Base-by-base conservation (phyloP, 768 basidiomycete species). In the Trametes cubensis region DNA sequence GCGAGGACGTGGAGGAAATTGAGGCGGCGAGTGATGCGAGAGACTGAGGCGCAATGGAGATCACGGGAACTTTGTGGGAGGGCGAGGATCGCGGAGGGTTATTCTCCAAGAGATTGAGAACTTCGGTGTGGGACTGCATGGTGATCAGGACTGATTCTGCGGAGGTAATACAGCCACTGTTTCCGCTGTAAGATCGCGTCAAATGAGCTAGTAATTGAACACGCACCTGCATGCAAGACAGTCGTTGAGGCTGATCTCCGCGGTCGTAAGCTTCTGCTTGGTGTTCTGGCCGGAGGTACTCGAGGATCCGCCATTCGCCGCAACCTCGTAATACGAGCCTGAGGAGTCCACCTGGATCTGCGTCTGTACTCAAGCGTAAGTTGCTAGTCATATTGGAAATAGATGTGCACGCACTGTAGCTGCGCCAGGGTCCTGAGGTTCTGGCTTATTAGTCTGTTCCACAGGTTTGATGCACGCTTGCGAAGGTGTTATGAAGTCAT, bases 401-500 rank as follows among this genome's bases (percentile, higher is more conserved):
- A 6, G n/a, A 15, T n/a, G 56, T 55, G 62, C 69, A 71, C 70
- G 10, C 58, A 83, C 83, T 13, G 78, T 69, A 14, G 83, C 79
- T 25, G 78, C 77, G 6, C 79, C 80, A 0, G 75, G 70, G 25
- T 77, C 78, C 45, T 74, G 73, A 15, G 66, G 52, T 5, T 70
- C 83, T 73, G 77, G 83, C 73, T 70, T 70, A 46, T 83, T 81
- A 10, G 76, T 74, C 61, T 82, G 79, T 67, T 86, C 81, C 23
- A 98, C 94, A 0, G 97, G 96, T 71, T 98, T 97, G 76, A 98
- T 98, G 75, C 97, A 99, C 20, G 91, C 91, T 76, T 98, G 96
- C 1, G 94, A 90, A 1, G 97, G 97, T 0, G 93, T 90, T 45
- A 99, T 92, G 74, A 95, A 99, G 75, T 98, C 97, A 73, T 98